Conservation (phyloP, 495 filamentous ascomycete genomes). For the Penicillium roqueforti region DNA sequence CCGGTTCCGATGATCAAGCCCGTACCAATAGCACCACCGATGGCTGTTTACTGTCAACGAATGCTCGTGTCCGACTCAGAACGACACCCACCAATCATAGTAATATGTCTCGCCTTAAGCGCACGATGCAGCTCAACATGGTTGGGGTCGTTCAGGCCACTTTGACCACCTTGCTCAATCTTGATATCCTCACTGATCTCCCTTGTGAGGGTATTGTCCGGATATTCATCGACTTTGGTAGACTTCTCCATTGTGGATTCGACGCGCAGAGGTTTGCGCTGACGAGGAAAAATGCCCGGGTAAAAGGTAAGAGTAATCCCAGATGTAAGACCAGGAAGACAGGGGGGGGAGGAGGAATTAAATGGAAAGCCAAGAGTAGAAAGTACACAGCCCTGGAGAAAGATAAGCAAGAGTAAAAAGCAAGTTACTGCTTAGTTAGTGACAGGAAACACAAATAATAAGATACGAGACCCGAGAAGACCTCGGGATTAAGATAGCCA, state of each 20-base stretch:
- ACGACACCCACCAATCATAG: slow-evolving; percentile 61
- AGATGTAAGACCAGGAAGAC: background rate
- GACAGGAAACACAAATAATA: background rate
- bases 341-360: background rate
- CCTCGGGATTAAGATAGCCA: background rate
- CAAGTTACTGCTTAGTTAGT: no score
- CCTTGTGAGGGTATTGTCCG: slow-evolving; percentile 5
- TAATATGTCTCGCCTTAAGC: slow-evolving; percentile 71
- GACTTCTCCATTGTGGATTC: slow-evolving; percentile 10
- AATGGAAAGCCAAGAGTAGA: background rate
- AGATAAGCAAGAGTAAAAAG: background rate
- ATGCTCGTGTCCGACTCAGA: background rate
- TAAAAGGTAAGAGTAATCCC: background rate
- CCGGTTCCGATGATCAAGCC: slow-evolving; percentile 66
- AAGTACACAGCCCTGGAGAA: background rate
- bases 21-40: slow-evolving; percentile 84
- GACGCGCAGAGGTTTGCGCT: background rate
- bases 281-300: background rate
- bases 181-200: slow-evolving; percentile 24
- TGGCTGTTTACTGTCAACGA: slow-evolving; percentile 44
- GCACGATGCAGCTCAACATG: slow-evolving; percentile 58
- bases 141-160: slow-evolving; percentile 21
- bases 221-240: slow-evolving; percentile 13
- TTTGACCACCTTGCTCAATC: slow-evolving; percentile 29
- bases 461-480: background rate